Percentiles rank a stretch among this genome's conserved stretches.
phyloP scores from a whole-genome alignment of 2,329 filamentous ascomycete genomes.

The Hymenoscyphus scutula region DNA sequence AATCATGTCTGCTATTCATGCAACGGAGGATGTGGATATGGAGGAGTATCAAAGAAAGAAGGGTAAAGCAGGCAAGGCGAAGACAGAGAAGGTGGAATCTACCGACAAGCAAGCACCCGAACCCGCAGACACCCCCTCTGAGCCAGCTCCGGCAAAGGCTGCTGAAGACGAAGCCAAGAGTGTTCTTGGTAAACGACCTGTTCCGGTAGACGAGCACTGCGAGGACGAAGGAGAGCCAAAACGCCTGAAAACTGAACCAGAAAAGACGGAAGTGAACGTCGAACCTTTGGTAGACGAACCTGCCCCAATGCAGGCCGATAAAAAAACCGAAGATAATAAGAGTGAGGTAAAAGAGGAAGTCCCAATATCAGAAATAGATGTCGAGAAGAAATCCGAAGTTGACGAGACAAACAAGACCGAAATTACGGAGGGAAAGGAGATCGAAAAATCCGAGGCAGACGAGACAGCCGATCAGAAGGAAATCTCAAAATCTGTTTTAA shows the following conservation, averaged over 20 bases:
- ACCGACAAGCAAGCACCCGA: neutral
- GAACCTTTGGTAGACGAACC: neutral
- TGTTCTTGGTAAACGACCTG: neutral
- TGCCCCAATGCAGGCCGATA: neutral
- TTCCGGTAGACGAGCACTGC: neutral
- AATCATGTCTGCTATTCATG: constrained; percentile 62
- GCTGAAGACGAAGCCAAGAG: constrained; percentile 1
- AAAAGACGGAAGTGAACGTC: neutral
- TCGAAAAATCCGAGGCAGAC: neutral
- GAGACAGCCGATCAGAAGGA: neutral
- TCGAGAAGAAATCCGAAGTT: neutral
- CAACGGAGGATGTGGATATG: constrained; percentile 26
- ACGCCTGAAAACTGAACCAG: neutral
- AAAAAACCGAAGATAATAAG: neutral
- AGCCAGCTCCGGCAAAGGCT: constrained; percentile 6
- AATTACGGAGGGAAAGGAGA: neutral
- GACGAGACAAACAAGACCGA: neutral
- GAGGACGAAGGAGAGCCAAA: neutral
- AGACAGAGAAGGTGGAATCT: neutral
- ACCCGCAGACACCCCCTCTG: too few relatives aligned
- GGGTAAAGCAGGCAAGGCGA: constrained; percentile 18
- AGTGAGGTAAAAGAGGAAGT: neutral
- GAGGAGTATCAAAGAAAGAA: constrained; percentile 19
- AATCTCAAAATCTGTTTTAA: constrained; percentile 27
- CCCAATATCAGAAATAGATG: neutral